Evolutionary conservation across 1,284 basidiomycete species (phyloP), one percentile per base, ranked within the genome.

Genomic region (Trichosporon ovoides): DNA sequence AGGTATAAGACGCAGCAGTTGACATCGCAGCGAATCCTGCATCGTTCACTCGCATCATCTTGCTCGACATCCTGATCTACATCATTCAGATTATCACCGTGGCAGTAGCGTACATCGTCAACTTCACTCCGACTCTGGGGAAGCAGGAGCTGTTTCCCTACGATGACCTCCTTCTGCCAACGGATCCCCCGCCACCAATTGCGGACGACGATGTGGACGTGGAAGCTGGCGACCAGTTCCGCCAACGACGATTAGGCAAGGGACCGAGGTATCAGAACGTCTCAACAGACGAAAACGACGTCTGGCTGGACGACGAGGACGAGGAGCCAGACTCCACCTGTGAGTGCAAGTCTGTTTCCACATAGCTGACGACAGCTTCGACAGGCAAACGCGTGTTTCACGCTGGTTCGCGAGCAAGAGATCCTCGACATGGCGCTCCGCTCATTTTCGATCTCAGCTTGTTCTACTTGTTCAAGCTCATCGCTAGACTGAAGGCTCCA

Each of bases 151-250:
- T 62, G 20, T 68, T 75, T n/a, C 68, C 68, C 1, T 71, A 69
- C 50, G 67, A 69, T 51, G 73, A 75, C 54, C 53, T 73, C 3
- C 66, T 75, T 10, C 59, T 75, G 19, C 72, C 73, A 0, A 67
- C 67, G 6, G 55, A 53, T 3, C 22, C 48, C 14, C 59, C 53
- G 19, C 33, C 46, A 24, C 18, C 37, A 3, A 16, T 56, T 13
- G 35, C 46, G 3, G 61, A 56, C 24, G 52, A 46, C 6, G 55
- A 58, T 43, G 18, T 64, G 7, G 63, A 64, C 35, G 22, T 64
- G 7, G 63, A 64, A 37, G 43, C 52, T 3, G 63, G 63, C 28
- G 57, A 61, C 36, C 63, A 59, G 53, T 54, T 59, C 33, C 63
- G 55, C 12, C 53, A 56, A 13, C 55, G 58, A 3, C 54, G 64